Percentiles rank a stretch among this genome's conserved stretches.
phyloP scores from a whole-genome alignment of 2,329 filamentous ascomycete genomes.

The Davidsoniella eucalypti region DNA sequence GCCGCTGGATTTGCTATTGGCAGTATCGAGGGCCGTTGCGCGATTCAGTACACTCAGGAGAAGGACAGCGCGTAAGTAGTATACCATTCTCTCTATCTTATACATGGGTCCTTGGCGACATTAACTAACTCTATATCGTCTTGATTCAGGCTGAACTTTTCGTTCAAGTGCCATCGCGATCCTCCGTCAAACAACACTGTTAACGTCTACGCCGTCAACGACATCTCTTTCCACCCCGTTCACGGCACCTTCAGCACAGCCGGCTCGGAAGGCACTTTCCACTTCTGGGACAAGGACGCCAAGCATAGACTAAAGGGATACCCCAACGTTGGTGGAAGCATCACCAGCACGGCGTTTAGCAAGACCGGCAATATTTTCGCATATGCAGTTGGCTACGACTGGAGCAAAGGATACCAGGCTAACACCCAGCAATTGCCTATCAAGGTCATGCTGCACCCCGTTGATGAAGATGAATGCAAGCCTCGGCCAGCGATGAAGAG shows the following conservation, averaged over 20 bases:
- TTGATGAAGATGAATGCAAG: conserved; percentile 46
- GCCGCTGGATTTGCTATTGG: conserved; percentile 85
- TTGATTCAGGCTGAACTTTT: conserved; percentile 64
- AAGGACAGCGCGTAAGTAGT: conserved; percentile 57
- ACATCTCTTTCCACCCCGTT: conserved; percentile 91
- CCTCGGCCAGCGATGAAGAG: conserved; percentile 43
- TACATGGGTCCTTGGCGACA: neutral
- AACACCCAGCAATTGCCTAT: conserved; percentile 61
- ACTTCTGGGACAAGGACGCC: conserved; percentile 89
- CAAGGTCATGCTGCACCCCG: conserved; percentile 75
- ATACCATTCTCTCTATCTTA: neutral
- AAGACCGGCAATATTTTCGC: conserved; percentile 69
- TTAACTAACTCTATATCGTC: neutral
- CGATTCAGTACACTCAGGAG: conserved; percentile 96
- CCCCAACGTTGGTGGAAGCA: conserved; percentile 67
- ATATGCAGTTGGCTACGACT: conserved; percentile 89
- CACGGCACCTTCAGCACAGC: conserved; percentile 98
- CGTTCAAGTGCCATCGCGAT: conserved; percentile 96
- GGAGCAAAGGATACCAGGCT: conserved; percentile 84
- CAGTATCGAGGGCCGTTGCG: conserved; percentile 90
- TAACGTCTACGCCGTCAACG: conserved; percentile 89
- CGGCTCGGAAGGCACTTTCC: conserved; percentile 88
- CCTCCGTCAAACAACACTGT: conserved; percentile 57
- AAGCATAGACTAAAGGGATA: conserved; percentile 85
- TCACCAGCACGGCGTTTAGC: conserved; percentile 85